These are phyloP conservation scores for Colletotrichum echinochloae DNA, from an alignment of 2,329 filamentous ascomycete genomes.

Conservation along the genomic window DNA sequence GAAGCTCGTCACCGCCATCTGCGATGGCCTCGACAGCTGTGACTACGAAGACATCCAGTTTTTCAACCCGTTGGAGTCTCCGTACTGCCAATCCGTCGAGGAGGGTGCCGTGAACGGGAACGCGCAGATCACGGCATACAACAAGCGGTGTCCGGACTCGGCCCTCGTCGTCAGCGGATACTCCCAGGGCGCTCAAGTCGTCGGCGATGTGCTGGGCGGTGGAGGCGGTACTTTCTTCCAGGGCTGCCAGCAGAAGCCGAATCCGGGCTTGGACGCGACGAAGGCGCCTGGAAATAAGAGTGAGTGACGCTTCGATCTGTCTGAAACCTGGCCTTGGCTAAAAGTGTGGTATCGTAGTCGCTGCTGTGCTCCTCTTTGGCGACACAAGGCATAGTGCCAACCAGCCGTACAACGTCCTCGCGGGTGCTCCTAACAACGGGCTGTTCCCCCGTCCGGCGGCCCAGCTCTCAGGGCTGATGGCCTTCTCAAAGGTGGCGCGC, in stretches of 20 bases:
- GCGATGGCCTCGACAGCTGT: conserved; percentile 45
- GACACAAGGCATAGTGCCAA: conserved; percentile 50
- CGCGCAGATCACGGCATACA: conserved; percentile 54
- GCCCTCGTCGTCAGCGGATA: conserved; percentile 57
- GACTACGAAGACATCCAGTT: conserved; percentile 51
- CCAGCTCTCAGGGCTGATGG: conserved; percentile 47
- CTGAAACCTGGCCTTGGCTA: neutral
- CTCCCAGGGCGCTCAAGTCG: conserved; percentile 55
- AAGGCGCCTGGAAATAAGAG: conserved; percentile 49
- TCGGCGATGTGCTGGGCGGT: conserved; percentile 52
- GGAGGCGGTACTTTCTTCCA: conserved; percentile 51
- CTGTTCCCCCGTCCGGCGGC: conserved; percentile 48
- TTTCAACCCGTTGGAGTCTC: conserved; percentile 46
- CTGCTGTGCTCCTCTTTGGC: conserved; percentile 51
- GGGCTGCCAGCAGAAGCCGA: conserved; percentile 45
- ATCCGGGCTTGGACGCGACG: conserved; percentile 45
- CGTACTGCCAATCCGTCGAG: conserved; percentile 53
- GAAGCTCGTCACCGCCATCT: conserved; percentile 46
- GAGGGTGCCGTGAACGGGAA: conserved; percentile 52
- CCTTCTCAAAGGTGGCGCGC: conserved; percentile 46
- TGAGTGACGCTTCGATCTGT: conserved; percentile 42
- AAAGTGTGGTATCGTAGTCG: conserved; percentile 43
- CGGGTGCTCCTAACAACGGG: conserved; percentile 44
- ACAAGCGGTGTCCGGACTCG: conserved; percentile 53
- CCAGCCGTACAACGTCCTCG: conserved; percentile 50